A percentile compares a stretch with the other conserved stretches of the same genome.
phyloP scores from a whole-genome alignment of 148 eudicot species.

The Vaccinium vitisidaea region DNA sequence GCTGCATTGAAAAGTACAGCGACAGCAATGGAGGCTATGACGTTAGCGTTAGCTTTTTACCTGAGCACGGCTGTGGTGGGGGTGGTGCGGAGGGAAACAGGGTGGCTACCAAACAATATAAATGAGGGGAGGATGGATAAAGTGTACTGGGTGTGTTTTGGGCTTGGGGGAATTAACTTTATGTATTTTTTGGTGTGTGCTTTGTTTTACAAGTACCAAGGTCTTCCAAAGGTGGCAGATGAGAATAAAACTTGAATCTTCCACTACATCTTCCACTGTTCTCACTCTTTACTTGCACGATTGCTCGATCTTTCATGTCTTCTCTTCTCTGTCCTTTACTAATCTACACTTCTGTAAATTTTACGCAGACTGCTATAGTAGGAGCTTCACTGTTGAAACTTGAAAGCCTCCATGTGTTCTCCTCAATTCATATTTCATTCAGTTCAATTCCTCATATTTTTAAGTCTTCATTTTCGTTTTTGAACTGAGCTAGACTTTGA shows the following conservation, averaged over 20 bases:
- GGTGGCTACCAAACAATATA: constrained; percentile 39
- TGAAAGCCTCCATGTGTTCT: no score
- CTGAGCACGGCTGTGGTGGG: constrained; percentile 37
- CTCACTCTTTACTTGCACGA: no score
- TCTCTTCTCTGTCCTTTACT: no score
- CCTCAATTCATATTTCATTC: no score
- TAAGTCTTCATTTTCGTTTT: no score
- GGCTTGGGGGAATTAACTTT: constrained; percentile 30
- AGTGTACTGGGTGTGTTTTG: constrained; percentile 34
- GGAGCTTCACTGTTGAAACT: no score
- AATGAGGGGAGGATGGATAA: constrained; percentile 39
- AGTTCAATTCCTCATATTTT: no score
- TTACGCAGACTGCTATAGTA: no score
- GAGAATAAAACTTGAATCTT: neutral
- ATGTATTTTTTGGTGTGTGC: constrained; percentile 32
- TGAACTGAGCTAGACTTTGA: no score
- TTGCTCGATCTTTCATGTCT: no score
- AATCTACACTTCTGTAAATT: no score
- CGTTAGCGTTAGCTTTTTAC: constrained; percentile 29
- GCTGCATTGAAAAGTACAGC: constrained; percentile 31
- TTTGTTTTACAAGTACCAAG: constrained; percentile 28
- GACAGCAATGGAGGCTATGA: constrained; percentile 32
- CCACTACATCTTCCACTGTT: no score
- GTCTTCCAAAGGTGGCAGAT: constrained; percentile 16
- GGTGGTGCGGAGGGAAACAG: constrained; percentile 18